phyloP scores from a whole-genome alignment of 148 eudicot species.

The Mesembryanthemum crystallinum region DNA sequence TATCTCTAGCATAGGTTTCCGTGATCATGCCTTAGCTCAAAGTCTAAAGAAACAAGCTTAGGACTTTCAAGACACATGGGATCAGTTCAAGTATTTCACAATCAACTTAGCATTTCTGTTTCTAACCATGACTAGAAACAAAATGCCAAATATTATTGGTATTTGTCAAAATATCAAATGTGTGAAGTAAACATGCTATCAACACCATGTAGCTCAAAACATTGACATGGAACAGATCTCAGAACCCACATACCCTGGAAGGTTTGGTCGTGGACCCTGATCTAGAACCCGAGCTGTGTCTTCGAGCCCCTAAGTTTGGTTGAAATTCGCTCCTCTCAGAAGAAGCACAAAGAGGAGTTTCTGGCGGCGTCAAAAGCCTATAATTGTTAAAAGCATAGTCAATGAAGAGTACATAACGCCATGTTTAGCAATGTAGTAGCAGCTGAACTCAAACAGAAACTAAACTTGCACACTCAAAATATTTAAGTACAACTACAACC shows the following conservation, averaged over 20 bases:
- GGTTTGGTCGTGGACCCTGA: slow-evolving; percentile 66
- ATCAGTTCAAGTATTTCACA: not conserved
- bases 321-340: slow-evolving; percentile 66
- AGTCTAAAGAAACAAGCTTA: not conserved
- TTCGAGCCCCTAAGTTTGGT: slow-evolving; percentile 48
- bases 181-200: slow-evolving; percentile 10
- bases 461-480: not conserved
- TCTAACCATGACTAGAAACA: not conserved
- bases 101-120: not conserved
- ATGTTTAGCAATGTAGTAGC: not conserved
- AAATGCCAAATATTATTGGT: not conserved
- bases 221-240: not conserved
- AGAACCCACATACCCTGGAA: slow-evolving; percentile 60
- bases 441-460: not conserved
- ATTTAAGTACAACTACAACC: not conserved
- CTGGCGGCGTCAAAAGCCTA: slow-evolving; percentile 99
- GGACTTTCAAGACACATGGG: not conserved
- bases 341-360: slow-evolving; percentile 77
- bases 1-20: not conserved
- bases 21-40: not conserved
- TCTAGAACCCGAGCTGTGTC: slow-evolving; percentile 54
- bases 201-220: not conserved
- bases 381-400: slow-evolving; percentile 10
- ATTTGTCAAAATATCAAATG: not conserved
- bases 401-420: not conserved